phyloP scores from a whole-genome alignment of 2,329 filamentous ascomycete genomes.

The Diplodia seriata region DNA sequence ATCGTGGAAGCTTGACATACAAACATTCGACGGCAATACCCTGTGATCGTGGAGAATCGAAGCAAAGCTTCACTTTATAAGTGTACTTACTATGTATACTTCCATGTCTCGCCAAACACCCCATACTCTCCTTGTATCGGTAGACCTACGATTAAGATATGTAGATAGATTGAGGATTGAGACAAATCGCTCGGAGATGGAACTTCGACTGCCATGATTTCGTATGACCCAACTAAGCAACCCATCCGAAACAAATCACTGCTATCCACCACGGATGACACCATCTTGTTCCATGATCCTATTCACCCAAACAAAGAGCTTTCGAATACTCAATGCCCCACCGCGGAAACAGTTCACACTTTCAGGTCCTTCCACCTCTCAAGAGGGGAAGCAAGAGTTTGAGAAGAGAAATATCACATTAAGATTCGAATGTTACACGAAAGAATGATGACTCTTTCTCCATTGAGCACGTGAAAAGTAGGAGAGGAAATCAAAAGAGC shows the following conservation, averaged over 20 bases:
- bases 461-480: slow-evolving; percentile 6
- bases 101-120: too few relatives aligned
- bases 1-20: too few relatives aligned
- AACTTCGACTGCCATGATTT: too few relatives aligned
- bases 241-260: not conserved
- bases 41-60: too few relatives aligned
- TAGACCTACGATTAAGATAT: too few relatives aligned
- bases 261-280: not conserved
- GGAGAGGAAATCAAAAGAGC: not conserved
- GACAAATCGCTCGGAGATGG: too few relatives aligned
- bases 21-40: too few relatives aligned
- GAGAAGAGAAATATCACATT: slow-evolving; percentile 5
- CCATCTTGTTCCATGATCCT: not conserved
- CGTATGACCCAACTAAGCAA: not conserved
- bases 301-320: not conserved
- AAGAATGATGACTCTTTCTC: slow-evolving; percentile 13
- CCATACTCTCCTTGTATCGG: too few relatives aligned
- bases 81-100: too few relatives aligned
- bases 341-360: not conserved
- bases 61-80: too few relatives aligned
- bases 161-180: too few relatives aligned
- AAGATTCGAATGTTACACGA: slow-evolving; percentile 12
- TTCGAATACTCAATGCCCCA: not conserved
- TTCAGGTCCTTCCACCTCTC: not conserved
- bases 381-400: not conserved